A percentile compares a stretch with the other conserved stretches of the same genome.
phyloP scores from a whole-genome alignment of 2,329 filamentous ascomycete species.

The Exophiala mesophila region DNA sequence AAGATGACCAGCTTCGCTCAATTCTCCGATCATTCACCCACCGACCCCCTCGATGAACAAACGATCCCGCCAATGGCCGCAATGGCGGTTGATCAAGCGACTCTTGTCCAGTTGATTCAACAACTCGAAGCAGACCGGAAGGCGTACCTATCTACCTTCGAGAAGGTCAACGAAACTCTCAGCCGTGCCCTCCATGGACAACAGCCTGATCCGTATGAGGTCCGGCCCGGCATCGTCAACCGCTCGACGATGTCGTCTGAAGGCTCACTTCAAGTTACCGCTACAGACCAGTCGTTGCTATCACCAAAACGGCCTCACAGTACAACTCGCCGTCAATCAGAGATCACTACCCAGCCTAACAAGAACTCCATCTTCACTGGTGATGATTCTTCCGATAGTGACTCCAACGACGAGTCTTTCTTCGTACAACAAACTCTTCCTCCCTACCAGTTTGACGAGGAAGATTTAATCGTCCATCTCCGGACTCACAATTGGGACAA shows the following conservation, averaged over 20 bases:
- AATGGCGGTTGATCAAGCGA: conserved; percentile 25
- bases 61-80: conserved; percentile 13
- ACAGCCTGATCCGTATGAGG: conserved; percentile 5
- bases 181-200: conserved; percentile 16
- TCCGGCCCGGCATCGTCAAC: conserved; percentile 2
- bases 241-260: conserved; percentile 7
- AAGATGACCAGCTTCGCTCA: conserved; percentile 1
- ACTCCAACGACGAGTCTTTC: conserved; percentile 35
- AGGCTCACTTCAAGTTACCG: conserved; percentile 3
- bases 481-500: conserved; percentile 40
- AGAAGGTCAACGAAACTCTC: conserved; percentile 24
- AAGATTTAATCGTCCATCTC: conserved; percentile 43
- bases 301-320: not conserved
- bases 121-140: conserved; percentile 24
- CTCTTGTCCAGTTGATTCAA: conserved; percentile 21
- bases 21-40: conserved; percentile 5
- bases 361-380: conserved; percentile 27
- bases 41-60: conserved; percentile 12
- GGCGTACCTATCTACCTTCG: conserved; percentile 24
- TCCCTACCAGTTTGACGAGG: conserved; percentile 38
- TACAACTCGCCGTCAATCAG: conserved; percentile 8
- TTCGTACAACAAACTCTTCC: conserved; percentile 40
- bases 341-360: conserved; percentile 7
- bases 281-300: not conserved
- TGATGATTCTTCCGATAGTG: conserved; percentile 34